Evolutionary conservation across 345 rosid species (phyloP), one percentile per base, ranked within the genome.

Genomic region (Syzygium grande): DNA sequence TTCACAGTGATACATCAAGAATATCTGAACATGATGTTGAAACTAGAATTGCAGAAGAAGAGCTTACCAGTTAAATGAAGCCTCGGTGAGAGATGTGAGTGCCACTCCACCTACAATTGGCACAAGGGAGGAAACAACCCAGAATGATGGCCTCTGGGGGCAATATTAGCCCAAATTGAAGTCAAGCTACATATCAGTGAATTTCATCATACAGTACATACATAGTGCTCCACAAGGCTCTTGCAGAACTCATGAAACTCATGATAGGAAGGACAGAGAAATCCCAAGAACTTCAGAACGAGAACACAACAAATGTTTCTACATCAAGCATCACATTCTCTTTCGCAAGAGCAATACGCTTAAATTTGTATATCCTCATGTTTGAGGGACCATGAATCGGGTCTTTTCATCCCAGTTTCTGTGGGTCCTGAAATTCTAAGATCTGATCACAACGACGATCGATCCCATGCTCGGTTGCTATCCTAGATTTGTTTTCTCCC

Each of bases 71-170:
- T 96, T 94, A 88, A 97, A 97, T 87, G 98, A 94, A 88, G 96
- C 78, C 88, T 94, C 98, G 3, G 98, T 93, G 90, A 95, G 89
- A 58, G 99, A 96, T 86, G 99, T 97, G 90, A 97, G 90, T 25
- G 94, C 97, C 30, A 97, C 99, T 91, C 99, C 99, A 51, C 94
- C 95, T 2, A 93, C 98, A 85, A 96, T 92, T 55, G 99, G 98
- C 34, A 95, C 41, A 54, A 97, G 92, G 15, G 99, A 94, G 85
- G 93, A 84, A 68, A 94, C 89, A 46, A 92, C 89, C 97, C 95
- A 93, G 34, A 94, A 27, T 51, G 91, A 93, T 14, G 99, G 98
- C 89, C 89, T 91, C 99, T 97, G 93, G 86, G 52, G 43, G 88
- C 89, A 52, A 90, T 4, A 63, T 9, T 63, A 22, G 21, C 30